A percentile compares a stretch with the other conserved stretches of the same genome.
These are phyloP conservation scores for Backusella tarrabulga DNA, from an alignment of 192 early-diverging fungal genomes.

Conservation along the genomic window DNA sequence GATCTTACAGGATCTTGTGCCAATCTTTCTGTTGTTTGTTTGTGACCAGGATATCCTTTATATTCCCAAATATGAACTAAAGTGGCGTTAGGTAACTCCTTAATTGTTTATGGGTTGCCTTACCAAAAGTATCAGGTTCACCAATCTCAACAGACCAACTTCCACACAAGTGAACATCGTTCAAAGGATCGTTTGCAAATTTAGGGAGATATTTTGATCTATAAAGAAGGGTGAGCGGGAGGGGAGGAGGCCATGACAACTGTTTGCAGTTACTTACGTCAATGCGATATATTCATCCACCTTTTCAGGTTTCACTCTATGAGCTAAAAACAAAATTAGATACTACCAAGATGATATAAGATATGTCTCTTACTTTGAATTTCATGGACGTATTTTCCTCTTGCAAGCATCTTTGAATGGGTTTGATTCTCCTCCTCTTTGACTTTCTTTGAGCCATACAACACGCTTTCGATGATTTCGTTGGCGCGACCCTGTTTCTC, in stretches of 20 bases:
- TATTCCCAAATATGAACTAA: slow-evolving; percentile 95
- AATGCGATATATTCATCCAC: slow-evolving; percentile 83
- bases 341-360: not conserved
- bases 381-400: slow-evolving; percentile 92
- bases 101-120: not conserved
- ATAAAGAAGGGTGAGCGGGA: not conserved
- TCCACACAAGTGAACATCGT: slow-evolving; percentile 81
- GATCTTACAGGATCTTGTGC: slow-evolving; percentile 56
- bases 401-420: slow-evolving; percentile 73
- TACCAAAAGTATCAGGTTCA: slow-evolving; percentile 80
- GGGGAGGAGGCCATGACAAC: too few relatives aligned
- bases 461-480: slow-evolving; percentile 63
- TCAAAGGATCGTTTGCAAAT: slow-evolving; percentile 73
- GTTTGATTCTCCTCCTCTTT: slow-evolving; percentile 60
- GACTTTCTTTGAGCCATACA: slow-evolving; percentile 68
- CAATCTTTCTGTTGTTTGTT: slow-evolving; percentile 62
- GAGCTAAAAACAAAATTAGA: slow-evolving; percentile 43
- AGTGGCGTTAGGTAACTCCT: not conserved
- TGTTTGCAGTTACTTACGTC: slow-evolving; percentile 40
- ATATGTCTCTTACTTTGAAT: slow-evolving; percentile 57
- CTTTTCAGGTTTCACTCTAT: slow-evolving; percentile 82
- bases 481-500: slow-evolving; percentile 18
- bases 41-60: slow-evolving; percentile 82
- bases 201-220: slow-evolving; percentile 74
- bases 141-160: slow-evolving; percentile 91